These are phyloP conservation scores for Centaurea solstitialis DNA, from an alignment of 129 eudicot genomes.

Conservation along the genomic window DNA sequence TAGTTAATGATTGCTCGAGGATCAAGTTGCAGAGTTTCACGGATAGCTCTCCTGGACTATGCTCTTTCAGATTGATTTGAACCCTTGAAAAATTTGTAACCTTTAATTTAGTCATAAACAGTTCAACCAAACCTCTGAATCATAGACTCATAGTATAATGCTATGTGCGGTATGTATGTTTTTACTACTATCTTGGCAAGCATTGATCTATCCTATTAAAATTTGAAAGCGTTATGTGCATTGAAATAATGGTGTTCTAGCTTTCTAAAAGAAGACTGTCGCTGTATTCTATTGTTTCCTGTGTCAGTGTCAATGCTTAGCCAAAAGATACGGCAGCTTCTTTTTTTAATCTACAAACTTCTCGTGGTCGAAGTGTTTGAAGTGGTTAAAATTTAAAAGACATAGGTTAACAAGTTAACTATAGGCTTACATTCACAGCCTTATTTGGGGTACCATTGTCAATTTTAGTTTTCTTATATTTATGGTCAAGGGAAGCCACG, in stretches of 20 bases:
- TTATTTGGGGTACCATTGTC: conserved; percentile 1
- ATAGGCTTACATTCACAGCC: conserved; percentile 16
- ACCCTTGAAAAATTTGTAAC: background rate
- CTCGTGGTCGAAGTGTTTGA: background rate
- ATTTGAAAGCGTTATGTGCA: background rate
- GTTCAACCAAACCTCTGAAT: background rate
- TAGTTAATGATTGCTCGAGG: background rate
- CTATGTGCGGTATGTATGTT: background rate
- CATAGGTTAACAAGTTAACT: background rate
- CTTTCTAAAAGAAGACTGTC: background rate
- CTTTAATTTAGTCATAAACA: background rate
- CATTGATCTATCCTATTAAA: background rate
- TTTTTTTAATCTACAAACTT: background rate
- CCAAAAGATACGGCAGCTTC: background rate
- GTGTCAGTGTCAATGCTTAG: background rate
- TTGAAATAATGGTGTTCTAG: background rate
- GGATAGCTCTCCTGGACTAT: background rate
- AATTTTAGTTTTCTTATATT: background rate
- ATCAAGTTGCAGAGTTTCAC: background rate
- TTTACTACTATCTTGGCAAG: background rate
- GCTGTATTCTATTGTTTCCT: background rate
- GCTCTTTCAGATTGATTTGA: background rate
- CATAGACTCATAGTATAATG: background rate
- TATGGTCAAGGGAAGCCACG: background rate
- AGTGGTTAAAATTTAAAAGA: background rate